phyloP scores from a whole-genome alignment of 2,329 filamentous ascomycete species.

The Pseudocercospora cruenta region DNA sequence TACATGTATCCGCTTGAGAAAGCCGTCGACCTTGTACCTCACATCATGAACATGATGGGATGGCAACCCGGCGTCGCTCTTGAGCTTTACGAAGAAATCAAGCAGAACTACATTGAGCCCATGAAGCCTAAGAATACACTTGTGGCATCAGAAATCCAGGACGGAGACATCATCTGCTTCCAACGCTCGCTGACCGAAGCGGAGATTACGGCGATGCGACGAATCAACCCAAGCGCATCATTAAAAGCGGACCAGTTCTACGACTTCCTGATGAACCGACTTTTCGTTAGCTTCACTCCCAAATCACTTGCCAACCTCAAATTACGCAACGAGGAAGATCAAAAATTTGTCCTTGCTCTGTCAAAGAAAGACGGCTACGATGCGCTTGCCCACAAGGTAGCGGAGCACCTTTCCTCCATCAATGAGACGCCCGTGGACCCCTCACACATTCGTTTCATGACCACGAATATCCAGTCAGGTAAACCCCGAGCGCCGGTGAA shows the following conservation, averaged over 20 bases:
- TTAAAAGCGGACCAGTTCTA: slow-evolving; percentile 64
- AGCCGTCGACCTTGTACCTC: slow-evolving; percentile 78
- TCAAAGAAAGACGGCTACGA: slow-evolving; percentile 92
- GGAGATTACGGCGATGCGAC: slow-evolving; percentile 31
- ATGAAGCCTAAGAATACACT: slow-evolving; percentile 86
- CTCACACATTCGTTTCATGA: slow-evolving; percentile 90
- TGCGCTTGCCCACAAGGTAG: slow-evolving; percentile 80
- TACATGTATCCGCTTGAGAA: slow-evolving; percentile 88
- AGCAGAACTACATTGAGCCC: slow-evolving; percentile 93
- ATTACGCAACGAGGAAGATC: slow-evolving; percentile 53
- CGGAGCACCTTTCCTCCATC: slow-evolving; percentile 63
- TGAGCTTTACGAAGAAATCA: slow-evolving; percentile 92
- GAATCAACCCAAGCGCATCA: slow-evolving; percentile 35
- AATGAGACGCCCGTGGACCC: slow-evolving; percentile 62
- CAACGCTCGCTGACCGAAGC: slow-evolving; percentile 64
- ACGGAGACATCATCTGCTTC: slow-evolving; percentile 96
- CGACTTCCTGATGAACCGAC: slow-evolving; percentile 86
- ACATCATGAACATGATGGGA: slow-evolving; percentile 79
- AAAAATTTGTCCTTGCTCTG: slow-evolving; percentile 74
- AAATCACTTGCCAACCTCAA: slow-evolving; percentile 46
- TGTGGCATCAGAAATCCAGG: slow-evolving; percentile 89
- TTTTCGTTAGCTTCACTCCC: slow-evolving; percentile 76
- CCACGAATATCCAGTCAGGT: slow-evolving; percentile 74
- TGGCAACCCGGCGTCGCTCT: slow-evolving; percentile 76
- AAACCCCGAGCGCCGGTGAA: slow-evolving; percentile 80